A percentile compares a stretch with the other conserved stretches of the same genome.
Evolutionary conservation across 108 stramenopile species (phyloP).

Genomic region (Pseudonitzschia delicatissima): DNA sequence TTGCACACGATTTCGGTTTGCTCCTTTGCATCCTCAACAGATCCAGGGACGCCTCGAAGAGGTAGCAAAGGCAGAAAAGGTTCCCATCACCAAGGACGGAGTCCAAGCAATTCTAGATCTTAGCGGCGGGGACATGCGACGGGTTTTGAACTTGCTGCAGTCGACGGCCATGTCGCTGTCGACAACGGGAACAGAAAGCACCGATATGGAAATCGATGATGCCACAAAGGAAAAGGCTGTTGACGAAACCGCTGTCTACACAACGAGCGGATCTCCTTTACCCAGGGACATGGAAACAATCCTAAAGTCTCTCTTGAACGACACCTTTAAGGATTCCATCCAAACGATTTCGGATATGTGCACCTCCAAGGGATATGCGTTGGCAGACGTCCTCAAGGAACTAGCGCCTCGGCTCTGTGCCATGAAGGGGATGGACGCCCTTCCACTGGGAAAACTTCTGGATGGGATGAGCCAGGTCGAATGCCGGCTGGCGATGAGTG

Average conservation of each 20-base stretch:
- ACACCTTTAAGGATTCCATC: constrained; percentile 55
- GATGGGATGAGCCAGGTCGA: constrained; percentile 83
- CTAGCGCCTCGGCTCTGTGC: constrained; percentile 42
- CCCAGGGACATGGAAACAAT: constrained; percentile 66
- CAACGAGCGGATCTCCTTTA: constrained; percentile 82
- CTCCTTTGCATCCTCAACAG: constrained; percentile 75
- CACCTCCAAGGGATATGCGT: constrained; percentile 72
- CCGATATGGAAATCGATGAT: not conserved
- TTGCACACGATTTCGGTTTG: constrained; percentile 95
- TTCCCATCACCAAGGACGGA: constrained; percentile 62
- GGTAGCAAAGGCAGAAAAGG: constrained; percentile 67
- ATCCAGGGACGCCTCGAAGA: constrained; percentile 73
- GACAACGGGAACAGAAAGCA: not conserved
- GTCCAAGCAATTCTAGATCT: constrained; percentile 72
- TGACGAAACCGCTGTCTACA: constrained; percentile 69
- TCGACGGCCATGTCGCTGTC: constrained; percentile 75
- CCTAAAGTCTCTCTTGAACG: constrained; percentile 66
- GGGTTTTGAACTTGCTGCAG: constrained; percentile 89
- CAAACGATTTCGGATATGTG: constrained; percentile 54
- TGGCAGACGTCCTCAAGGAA: constrained; percentile 71
- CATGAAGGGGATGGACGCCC: constrained; percentile 52
- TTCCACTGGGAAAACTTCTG: constrained; percentile 59
- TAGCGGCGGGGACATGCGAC: constrained; percentile 87
- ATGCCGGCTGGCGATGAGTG: constrained; percentile 65
- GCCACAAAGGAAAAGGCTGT: constrained; percentile 16